Evolutionary conservation across 495 filamentous ascomycete species (phyloP), one percentile per base, ranked within the genome.

Genomic region (Penicillium canescens): DNA sequence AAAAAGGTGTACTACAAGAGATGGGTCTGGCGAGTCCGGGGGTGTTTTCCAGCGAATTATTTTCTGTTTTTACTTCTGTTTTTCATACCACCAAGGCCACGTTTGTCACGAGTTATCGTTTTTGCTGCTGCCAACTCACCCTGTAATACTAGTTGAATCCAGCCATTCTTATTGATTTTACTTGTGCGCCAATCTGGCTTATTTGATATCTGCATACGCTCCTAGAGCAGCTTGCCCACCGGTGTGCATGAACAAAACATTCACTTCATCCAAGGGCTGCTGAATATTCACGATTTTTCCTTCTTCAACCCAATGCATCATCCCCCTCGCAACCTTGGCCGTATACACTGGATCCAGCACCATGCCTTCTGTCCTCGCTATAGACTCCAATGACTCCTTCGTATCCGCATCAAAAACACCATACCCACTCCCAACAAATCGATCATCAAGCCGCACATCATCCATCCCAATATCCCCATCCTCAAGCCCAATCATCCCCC

Each of bases 331-430:
- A 35, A 67, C 70, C 42, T 75, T 75, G 6, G 56, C 63, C 48
- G 72, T 75, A 59, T 75, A 75, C 8, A 75, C 70, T 3, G 72
- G 72, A 36, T 75, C 72, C 37, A 73, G 42, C 5, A 73, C 40
- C 11, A 75, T 36, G 21, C 57, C 61, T 41, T 72, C 72, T 16
- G 45, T 49, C 48, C 56, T 56, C 11, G 70, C 72, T 59, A 71
- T 63, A 16, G 31, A 34, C 13, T 54, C 49, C 42, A 72, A 20
- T 8, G 59, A 26, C 28, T 57, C 47, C 37, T 59, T 66, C 3
- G 61, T 57, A 23, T 65, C 50, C 4, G 38, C 34, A 46, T 73
- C 70, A 31, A 73, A 39, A 2, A 72, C 59, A 3, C 72, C 72
- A 40, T 75, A 75, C 16, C 41, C 67, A 9, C 52, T 50, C 4